phyloP scores from a whole-genome alignment of 1,139 yeast genomes.

The Hemisphaericaspora xylanilytica region DNA sequence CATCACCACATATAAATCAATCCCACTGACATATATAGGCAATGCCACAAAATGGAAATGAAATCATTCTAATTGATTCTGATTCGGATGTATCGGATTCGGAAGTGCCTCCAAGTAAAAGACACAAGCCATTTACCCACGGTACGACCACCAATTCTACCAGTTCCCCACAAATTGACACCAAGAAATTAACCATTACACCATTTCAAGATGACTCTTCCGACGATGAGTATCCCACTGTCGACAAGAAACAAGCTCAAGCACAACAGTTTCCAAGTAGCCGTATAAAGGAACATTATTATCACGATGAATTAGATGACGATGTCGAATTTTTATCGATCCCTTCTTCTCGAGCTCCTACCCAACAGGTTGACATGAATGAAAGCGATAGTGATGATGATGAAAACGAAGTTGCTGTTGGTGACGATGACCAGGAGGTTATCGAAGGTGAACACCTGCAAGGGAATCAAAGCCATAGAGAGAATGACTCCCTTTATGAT shows the following conservation, averaged over 20 bases:
- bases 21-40: no score
- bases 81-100: constrained; percentile 16
- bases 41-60: constrained; percentile 9
- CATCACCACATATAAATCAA: neutral
- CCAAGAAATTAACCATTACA: constrained; percentile 4
- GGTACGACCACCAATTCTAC: constrained; percentile 1
- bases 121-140: constrained; percentile 11
- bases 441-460: constrained; percentile 2
- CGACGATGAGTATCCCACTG: constrained; percentile 3
- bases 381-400: constrained; percentile 1
- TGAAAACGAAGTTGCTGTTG: no score
- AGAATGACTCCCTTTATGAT: neutral
- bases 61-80: constrained; percentile 21
- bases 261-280: constrained; percentile 5
- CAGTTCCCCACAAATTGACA: neutral
- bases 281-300: constrained; percentile 4
- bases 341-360: constrained; percentile 8
- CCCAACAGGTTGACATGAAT: neutral
- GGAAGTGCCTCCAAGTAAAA: constrained; percentile 9
- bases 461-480: constrained; percentile 3
- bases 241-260: constrained; percentile 2
- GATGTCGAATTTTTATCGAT: constrained; percentile 6
- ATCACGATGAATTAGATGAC: constrained; percentile 6
- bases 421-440: constrained; percentile 1
- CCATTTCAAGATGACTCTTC: constrained; percentile 12